Evolutionary conservation across 768 basidiomycete genomes (phyloP), one percentile per base, ranked within the genome.

Genomic region (Arthromyces matolae): DNA sequence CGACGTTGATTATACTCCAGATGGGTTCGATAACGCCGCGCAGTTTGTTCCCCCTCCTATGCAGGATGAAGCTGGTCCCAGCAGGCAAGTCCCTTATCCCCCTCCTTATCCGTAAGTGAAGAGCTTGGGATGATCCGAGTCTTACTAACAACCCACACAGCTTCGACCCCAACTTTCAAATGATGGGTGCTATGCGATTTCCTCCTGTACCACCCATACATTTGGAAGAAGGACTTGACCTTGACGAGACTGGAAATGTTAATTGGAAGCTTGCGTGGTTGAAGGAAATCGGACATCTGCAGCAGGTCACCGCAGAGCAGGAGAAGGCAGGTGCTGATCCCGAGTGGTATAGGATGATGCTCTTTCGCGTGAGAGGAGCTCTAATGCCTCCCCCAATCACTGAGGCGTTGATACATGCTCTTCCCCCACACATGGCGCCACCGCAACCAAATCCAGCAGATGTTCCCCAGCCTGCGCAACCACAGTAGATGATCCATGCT

Each of bases 301-400:
- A 86, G 58, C 81, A 85, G 53, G 69, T 89, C n/a, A 86, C 90
- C 0, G 75, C 68, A 8, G 85, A 91, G 57, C 89, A 91, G 60
- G 87, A 92, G 62, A 90, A 89, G 66, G 80, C 81, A 16, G 85
- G 84, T 24, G 84, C 78, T 3, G 87, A 88, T 42, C 81, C 80
- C 36, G 89, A 92, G 52, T 93, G 89, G 89, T 93, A 83, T 58
- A 71, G 84, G 53, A 84, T 87, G 79, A 91, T 92, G 88, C 61
- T 90, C 8, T 74, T 87, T 60, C 80, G 86, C n/a, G 81, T 91
- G 34, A 74, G 89, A 45, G 76, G 75, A 35, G 84, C 84, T 14
- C 71, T 90, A 53, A 80, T 89, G 79, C 79, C 72, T 42, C 71
- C 69, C 4, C 74, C 75, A 5, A 72, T 77, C 50, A 75, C 77